A percentile compares a stretch with the other conserved stretches of the same genome.
Conservation (phyloP, 2,329 filamentous ascomycete species). For the Colletotrichum cordylinicola region DNA sequence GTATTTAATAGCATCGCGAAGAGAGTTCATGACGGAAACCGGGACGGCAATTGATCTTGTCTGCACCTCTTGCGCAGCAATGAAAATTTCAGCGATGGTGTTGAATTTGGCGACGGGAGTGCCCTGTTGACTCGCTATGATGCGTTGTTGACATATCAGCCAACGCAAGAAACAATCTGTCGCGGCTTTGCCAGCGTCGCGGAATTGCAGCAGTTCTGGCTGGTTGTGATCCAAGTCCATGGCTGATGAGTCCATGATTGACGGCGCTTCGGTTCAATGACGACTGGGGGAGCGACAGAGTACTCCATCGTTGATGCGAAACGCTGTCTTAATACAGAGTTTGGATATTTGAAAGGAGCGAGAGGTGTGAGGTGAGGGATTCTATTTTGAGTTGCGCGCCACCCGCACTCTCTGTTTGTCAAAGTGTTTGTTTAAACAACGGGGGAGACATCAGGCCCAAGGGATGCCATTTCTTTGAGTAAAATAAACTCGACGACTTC, state of each 20-base stretch:
- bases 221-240: not conserved
- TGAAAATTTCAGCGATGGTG: too few species aligned
- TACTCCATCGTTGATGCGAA: not conserved
- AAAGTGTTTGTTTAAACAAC: not conserved
- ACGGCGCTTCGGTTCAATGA: not conserved
- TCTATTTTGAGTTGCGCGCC: not conserved
- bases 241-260: not conserved
- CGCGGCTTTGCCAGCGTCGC: not conserved
- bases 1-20: too few species aligned
- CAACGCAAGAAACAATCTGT: not conserved
- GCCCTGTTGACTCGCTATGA: too few species aligned
- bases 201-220: not conserved
- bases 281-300: accelerated
- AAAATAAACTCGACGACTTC: not conserved
- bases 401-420: not conserved
- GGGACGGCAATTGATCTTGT: too few species aligned
- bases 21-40: too few species aligned
- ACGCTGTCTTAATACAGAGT: not conserved
- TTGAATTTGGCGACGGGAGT: too few species aligned
- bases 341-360: not conserved
- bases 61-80: too few species aligned
- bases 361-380: not conserved
- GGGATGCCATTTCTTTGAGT: too few species aligned
- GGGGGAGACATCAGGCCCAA: too few species aligned
- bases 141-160: not conserved